Evolutionary conservation across 176 grass and related monocot species (phyloP), one percentile per base, ranked within the genome.

Genomic region (Phragmites australis): DNA sequence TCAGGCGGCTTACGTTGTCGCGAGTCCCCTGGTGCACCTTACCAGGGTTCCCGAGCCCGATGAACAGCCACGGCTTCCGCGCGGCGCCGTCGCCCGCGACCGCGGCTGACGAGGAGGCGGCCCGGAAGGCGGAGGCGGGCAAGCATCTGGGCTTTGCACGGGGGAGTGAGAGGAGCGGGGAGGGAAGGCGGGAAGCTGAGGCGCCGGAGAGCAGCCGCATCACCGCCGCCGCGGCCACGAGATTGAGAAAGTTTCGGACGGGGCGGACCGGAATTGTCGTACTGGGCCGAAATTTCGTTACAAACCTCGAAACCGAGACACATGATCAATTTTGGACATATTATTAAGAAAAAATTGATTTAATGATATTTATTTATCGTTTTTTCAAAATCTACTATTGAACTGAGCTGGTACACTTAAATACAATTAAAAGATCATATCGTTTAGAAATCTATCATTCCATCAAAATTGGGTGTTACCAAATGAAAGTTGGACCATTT

Each of bases 31-130:
- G 86, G 75, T 95, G 95, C 72, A 93, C 47, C 88, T 91, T 99
- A 2, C 96, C 96, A 13, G 96, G 96, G 67, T 99, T 99, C 32
- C 96, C 96, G 15, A 99, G 93, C 30, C 93, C 93, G 27, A 95
- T 87, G 82, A 99, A 81, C 26, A 99, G 68, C 96, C 96, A 99
- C 19, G 93, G 93, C 81, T 80, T 99, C 78, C 72, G 81, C 39
- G 81, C 25, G 53, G 62, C 84, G 15, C 79, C 76, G 63, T 84
- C 90, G 58, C 57, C 78, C 42, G 53, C 53, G 41, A 82, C 74
- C 32, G 81, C 39, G 31, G 67, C 65, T 57, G 92, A 86, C 17
- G 84, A 83, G 74, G 83, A 60, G 32, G 61, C 75, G 5, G 76
- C 82, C n/a, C 87, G 70, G 77, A 81, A 89, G 43, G 74, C 30